phyloP scores from a whole-genome alignment of 2,329 filamentous ascomycete genomes.

The Fusarium sp. region DNA sequence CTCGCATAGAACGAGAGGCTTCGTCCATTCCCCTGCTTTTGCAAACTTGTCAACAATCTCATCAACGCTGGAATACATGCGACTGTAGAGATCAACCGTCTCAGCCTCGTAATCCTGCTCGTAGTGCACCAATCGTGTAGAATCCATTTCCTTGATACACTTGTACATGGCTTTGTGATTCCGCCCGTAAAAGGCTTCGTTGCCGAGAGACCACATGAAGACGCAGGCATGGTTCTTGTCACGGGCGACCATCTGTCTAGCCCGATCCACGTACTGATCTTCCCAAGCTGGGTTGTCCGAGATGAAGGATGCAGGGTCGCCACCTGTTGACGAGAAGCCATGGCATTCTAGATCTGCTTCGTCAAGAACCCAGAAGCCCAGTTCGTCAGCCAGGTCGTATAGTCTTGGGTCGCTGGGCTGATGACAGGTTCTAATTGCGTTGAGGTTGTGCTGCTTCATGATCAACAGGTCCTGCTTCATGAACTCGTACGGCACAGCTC shows the following conservation, averaged over 20 bases:
- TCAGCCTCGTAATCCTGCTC: neutral
- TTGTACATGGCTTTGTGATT: constrained; percentile 65
- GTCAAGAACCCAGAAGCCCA: neutral
- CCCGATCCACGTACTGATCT: constrained; percentile 63
- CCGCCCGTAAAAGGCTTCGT: constrained; percentile 76
- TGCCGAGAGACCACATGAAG: constrained; percentile 78
- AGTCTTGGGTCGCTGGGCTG: neutral
- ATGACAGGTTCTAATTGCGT: neutral
- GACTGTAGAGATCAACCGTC: neutral
- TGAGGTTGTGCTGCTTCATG: neutral
- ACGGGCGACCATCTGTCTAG: constrained; percentile 70
- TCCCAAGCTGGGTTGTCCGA: neutral
- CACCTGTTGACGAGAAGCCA: neutral
- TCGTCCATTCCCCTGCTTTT: neutral
- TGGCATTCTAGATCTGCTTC: neutral
- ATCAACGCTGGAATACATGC: neutral
- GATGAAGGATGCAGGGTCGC: neutral
- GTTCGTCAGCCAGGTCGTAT: neutral
- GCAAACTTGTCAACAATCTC: neutral
- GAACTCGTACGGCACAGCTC: neutral
- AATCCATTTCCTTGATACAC: constrained; percentile 2
- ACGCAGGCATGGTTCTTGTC: constrained; percentile 77
- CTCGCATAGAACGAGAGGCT: neutral
- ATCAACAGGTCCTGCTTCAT: neutral
- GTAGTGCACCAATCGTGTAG: neutral